A percentile compares a stretch with the other conserved stretches of the same genome.
These are phyloP conservation scores for Daldinia grandis DNA, from an alignment of 495 filamentous ascomycete genomes.

Conservation along the genomic window DNA sequence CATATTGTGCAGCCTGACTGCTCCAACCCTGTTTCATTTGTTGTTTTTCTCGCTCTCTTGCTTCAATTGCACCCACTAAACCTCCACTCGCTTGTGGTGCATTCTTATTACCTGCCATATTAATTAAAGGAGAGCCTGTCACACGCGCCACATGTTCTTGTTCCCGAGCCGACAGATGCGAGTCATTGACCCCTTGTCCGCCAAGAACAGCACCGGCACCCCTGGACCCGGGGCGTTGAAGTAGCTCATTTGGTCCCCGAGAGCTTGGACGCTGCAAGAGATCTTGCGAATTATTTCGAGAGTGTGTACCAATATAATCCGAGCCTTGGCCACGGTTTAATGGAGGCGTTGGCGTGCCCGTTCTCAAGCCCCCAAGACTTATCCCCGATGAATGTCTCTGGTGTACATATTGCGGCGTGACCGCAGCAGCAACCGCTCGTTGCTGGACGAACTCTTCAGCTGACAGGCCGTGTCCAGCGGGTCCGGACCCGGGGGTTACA, in stretches of 20 bases:
- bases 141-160: slow-evolving; percentile 91
- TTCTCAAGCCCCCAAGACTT: slow-evolving; percentile 55
- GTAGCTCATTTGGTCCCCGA: slow-evolving; percentile 40
- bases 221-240: slow-evolving; percentile 42
- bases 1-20: slow-evolving; percentile 77
- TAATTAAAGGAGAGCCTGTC: slow-evolving; percentile 83
- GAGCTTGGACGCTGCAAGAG: slow-evolving; percentile 46
- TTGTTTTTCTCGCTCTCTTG: slow-evolving; percentile 75
- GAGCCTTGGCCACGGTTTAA: slow-evolving; percentile 40
- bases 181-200: slow-evolving; percentile 50
- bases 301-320: slow-evolving; percentile 49
- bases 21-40: slow-evolving; percentile 75
- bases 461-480: slow-evolving; percentile 54
- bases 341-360: slow-evolving; percentile 56
- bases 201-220: slow-evolving; percentile 46
- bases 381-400: slow-evolving; percentile 68
- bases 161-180: slow-evolving; percentile 86
- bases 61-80: slow-evolving; percentile 78
- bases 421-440: slow-evolving; percentile 65
- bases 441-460: slow-evolving; percentile 91
- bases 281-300: slow-evolving; percentile 56
- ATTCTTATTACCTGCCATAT: slow-evolving; percentile 66
- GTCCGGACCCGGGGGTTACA: slow-evolving; percentile 58
- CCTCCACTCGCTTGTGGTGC: slow-evolving; percentile 63
- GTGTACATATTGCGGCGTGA: slow-evolving; percentile 59